These are phyloP conservation scores for Mycogone perniciosa DNA, from an alignment of 2,329 filamentous ascomycete species.

Conservation along the genomic window DNA sequence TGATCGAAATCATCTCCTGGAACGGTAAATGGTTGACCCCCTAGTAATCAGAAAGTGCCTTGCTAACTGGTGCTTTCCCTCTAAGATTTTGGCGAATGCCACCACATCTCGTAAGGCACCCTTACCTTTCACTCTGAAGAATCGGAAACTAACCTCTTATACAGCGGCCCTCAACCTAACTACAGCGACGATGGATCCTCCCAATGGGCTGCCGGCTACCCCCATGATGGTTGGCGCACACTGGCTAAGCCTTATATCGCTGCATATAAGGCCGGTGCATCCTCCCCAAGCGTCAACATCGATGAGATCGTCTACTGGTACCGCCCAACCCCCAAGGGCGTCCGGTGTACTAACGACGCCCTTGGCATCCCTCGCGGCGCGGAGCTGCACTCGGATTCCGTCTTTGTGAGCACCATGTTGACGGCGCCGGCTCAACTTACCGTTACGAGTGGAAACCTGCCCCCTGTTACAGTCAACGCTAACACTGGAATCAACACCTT, in stretches of 20 bases:
- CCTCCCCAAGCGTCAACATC: constrained; percentile 12
- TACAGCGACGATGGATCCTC: constrained; percentile 39
- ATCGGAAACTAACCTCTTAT: background rate
- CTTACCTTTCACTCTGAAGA: background rate
- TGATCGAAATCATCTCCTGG: constrained; percentile 19
- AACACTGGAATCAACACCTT: constrained; percentile 16
- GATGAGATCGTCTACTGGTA: constrained; percentile 23
- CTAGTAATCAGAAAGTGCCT: background rate
- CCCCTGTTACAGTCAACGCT: constrained; percentile 13
- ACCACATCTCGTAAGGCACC: constrained; percentile 17
- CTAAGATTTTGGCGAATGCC: constrained; percentile 19
- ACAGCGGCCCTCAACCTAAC: constrained; percentile 17
- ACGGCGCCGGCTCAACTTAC: constrained; percentile 17
- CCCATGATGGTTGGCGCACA: constrained; percentile 26
- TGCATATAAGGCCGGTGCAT: constrained; percentile 17
- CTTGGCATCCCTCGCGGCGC: constrained; percentile 14
- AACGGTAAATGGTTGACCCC: constrained; percentile 12
- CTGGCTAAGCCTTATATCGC: constrained; percentile 19
- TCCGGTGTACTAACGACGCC: constrained; percentile 14
- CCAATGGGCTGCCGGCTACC: constrained; percentile 40
- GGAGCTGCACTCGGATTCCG: constrained; percentile 17
- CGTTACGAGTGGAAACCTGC: constrained; percentile 15
- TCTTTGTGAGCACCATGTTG: constrained; percentile 19
- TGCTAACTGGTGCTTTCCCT: background rate
- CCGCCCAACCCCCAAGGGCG: constrained; percentile 17